Percentiles rank a stretch among this genome's conserved stretches.
Evolutionary conservation across 106 monocot genomes (phyloP).

Genomic region (Allium sativum): DNA sequence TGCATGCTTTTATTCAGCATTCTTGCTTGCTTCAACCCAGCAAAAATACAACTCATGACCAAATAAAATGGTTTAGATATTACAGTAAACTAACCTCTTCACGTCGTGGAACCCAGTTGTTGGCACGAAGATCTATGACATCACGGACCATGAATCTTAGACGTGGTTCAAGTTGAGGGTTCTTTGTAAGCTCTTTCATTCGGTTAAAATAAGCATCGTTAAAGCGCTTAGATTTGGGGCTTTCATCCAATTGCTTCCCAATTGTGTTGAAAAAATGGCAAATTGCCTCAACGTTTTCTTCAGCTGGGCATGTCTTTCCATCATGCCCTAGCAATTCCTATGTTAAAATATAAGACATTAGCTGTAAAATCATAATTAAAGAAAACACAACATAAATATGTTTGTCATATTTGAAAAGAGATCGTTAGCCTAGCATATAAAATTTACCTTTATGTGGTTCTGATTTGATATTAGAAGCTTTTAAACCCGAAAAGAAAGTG

Average conservation of each 20-base stretch:
- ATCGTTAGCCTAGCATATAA: too few species aligned
- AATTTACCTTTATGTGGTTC: too few species aligned
- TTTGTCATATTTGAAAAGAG: too few species aligned
- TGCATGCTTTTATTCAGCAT: too few species aligned
- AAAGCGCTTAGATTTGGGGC: slow-evolving; percentile 31
- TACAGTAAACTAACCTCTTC: slow-evolving; percentile 36
- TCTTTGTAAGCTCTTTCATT: slow-evolving; percentile 31
- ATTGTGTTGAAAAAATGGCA: slow-evolving; percentile 73
- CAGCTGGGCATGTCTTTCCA: slow-evolving; percentile 57
- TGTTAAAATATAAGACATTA: not conserved
- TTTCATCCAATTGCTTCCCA: slow-evolving; percentile 67
- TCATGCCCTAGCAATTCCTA: slow-evolving; percentile 56
- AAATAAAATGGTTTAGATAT: too few species aligned
- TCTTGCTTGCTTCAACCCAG: too few species aligned
- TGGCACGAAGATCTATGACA: slow-evolving; percentile 61
- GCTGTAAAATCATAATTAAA: not conserved
- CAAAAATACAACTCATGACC: too few species aligned
- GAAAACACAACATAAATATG: too few species aligned
- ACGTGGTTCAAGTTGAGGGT: slow-evolving; percentile 39
- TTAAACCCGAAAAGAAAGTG: too few species aligned
- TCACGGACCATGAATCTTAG: slow-evolving; percentile 63
- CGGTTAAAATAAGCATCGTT: slow-evolving; percentile 72
- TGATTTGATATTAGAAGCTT: too few species aligned
- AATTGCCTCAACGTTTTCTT: slow-evolving; percentile 74
- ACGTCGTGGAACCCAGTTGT: slow-evolving; percentile 68